These are phyloP conservation scores for Lodderomyces metapsilosis DNA, from an alignment of 1,139 yeast genomes.

Conservation along the genomic window DNA sequence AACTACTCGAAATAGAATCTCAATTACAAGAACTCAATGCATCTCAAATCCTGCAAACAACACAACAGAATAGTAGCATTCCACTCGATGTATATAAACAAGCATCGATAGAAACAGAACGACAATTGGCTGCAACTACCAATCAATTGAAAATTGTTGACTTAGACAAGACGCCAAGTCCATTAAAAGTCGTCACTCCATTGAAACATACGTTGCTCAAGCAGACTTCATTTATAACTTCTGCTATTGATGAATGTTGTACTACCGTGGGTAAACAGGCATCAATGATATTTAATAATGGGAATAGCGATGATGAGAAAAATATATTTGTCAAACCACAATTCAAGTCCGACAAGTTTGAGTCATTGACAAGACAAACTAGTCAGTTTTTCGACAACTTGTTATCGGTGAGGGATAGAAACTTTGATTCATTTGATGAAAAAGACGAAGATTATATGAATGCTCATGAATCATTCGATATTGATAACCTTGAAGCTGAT, in stretches of 20 bases:
- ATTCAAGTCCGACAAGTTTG: slow-evolving; percentile 20
- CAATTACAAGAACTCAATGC: slow-evolving; percentile 5
- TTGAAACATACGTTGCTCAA: slow-evolving; percentile 6
- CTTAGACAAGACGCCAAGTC: slow-evolving; percentile 1
- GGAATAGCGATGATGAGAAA: not conserved
- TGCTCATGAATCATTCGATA: slow-evolving; percentile 20
- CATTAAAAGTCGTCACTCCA: slow-evolving; percentile 2
- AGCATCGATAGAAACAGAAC: slow-evolving; percentile 12
- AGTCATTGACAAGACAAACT: slow-evolving; percentile 22
- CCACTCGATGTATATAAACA: slow-evolving; percentile 12
- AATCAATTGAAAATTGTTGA: slow-evolving; percentile 7
- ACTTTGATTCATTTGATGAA: slow-evolving; percentile 16
- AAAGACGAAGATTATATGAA: not conserved
- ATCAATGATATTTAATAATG: slow-evolving; percentile 11
- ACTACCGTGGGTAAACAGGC: slow-evolving; percentile 13
- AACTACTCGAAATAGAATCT: slow-evolving; percentile 25
- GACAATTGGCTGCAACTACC: slow-evolving; percentile 7
- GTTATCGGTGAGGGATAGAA: slow-evolving; percentile 1
- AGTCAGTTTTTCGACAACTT: slow-evolving; percentile 21
- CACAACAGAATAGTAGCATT: not conserved
- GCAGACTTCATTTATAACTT: slow-evolving; percentile 7
- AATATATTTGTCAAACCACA: slow-evolving; percentile 3
- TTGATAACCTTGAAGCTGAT: slow-evolving; percentile 21
- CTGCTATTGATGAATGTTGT: slow-evolving; percentile 8
- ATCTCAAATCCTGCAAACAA: not conserved